These are phyloP conservation scores for Epichloe glyceriae DNA, from an alignment of 2,329 filamentous ascomycete genomes.

Conservation along the genomic window DNA sequence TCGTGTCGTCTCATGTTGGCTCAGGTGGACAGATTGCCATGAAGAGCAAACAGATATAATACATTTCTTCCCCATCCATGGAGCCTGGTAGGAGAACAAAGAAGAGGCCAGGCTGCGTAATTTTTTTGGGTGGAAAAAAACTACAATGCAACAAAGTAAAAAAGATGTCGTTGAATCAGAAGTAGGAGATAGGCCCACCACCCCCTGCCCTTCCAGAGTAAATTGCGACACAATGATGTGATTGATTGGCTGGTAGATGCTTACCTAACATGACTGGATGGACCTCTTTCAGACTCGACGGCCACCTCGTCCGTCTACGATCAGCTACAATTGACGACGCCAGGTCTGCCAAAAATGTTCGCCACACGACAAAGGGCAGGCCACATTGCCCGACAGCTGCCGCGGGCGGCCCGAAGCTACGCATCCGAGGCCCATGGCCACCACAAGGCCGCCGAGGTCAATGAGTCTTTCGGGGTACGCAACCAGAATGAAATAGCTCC, in stretches of 20 bases:
- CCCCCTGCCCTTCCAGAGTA: not conserved
- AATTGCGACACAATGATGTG: not conserved
- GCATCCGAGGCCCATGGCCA: constrained; percentile 40
- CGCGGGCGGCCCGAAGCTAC: constrained; percentile 33
- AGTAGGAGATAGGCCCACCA: too few relatives aligned
- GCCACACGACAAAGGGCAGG: constrained; percentile 33
- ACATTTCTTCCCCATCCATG: not conserved
- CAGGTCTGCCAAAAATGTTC: constrained; percentile 23
- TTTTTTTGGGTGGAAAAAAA: not conserved
- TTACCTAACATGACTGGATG: constrained; percentile 16
- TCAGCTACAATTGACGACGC: constrained; percentile 20
- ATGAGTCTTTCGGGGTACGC: constrained; percentile 46
- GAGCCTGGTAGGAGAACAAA: not conserved
- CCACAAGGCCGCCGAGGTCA: constrained; percentile 32
- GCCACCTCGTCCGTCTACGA: constrained; percentile 11
- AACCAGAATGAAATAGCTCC: constrained; percentile 3
- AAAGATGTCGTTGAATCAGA: not conserved
- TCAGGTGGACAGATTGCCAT: not conserved
- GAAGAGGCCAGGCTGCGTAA: too few relatives aligned
- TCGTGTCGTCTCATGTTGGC: not conserved
- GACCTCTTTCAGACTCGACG: constrained; percentile 7
- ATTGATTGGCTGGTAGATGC: constrained; percentile 13
- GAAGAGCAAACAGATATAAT: not conserved
- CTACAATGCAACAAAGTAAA: not conserved
- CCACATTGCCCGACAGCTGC: constrained; percentile 23